Base-by-base conservation (phyloP, 2,329 filamentous ascomycete species). In the Exophiala calicioides region DNA sequence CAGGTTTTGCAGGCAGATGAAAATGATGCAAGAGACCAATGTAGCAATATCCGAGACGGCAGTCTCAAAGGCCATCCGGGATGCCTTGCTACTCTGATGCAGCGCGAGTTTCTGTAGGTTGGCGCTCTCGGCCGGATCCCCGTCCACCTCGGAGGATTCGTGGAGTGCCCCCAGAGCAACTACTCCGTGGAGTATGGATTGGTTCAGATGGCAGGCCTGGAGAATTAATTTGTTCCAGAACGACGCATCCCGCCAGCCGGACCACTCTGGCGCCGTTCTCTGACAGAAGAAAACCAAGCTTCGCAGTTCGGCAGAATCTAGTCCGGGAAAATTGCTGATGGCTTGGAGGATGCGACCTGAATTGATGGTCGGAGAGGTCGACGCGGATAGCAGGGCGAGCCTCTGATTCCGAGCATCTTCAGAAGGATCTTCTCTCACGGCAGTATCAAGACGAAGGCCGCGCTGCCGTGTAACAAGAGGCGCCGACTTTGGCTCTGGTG, bases 151-250 rank as follows among this genome's bases (percentile, higher is more conserved):
- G 36, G 47, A 52, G 13, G 55, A 55, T 46, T 64, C 62, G 38
- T 64, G 62, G 6, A 63, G 37, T 5, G 62, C 58, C 9, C 62
- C 62, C 6, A 63, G 42, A 6, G 61, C 61, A 19, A 63, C 57
- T 39, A 62, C 54, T 7, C 59, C 56, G 46, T 64, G 60, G 43
- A 62, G 61, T 15, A 64, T 53, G 2, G 60, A 58, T 23, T 53
- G 60, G 35, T 63, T 60, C 8, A 59, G 51, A 30, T 62, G 60
- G 23, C 56, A 62, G 9, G 60, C 59, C 37, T 63, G 62, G 37
- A 62, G 53, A 6, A 64, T 58, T 2, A 62, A 37, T 13, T 57
- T 53, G 36, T 55, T 61, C 62, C 62, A 64, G 30, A 64, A 63
- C 9, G 49, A 40, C 8, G 53, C 55, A 41, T 57, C 55, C 15